Base-by-base conservation (phyloP, 2,329 filamentous ascomycete genomes). In the Aspergillus sp. region DNA sequence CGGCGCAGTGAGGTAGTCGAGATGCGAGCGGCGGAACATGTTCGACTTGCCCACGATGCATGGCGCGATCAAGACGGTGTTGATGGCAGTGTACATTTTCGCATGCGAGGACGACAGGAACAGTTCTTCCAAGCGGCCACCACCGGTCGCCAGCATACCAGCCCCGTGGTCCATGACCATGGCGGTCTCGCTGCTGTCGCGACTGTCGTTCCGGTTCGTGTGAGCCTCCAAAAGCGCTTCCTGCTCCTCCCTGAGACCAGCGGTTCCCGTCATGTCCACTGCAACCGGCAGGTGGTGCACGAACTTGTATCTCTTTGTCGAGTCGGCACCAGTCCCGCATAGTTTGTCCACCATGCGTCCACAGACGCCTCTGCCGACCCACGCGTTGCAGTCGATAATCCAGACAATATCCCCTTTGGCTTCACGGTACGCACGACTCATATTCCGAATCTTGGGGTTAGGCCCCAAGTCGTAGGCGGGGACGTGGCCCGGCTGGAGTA, bases 1-100 rank as follows among this genome's bases (percentile, higher is more conserved):
- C n/a, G 72, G 67, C 0, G 76, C 69, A 0, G 87, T 89, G 8
- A 95, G 85, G 65, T 85, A 84, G 76, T 97, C 87, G 38, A 99
- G 86, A 70, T 99, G 94, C 0, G 91, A 91, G 63, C 90, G 91
- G 61, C 95, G 90, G 78, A 98, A 99, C 93, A 99, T 98, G 79
- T 96, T 98, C 70, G 92, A 96, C 80, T 99, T 99, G 54, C 95
- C 95, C 21, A 98, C 89, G 60, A 96, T 90, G 76, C 95, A 99
- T 8, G 96, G 95, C 0, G 95, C 95, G 55, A 98, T 80, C 3
- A 90, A 85, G 15, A 97, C 91, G 0, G 91, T 91, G 77, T 98
- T 98, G 83, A 99, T 99, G 63, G 94, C 95, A 8, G 89, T 90
- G 80, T 99, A 99, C 82, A 99, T 98, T 74, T 99, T 99, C 68